Conservation (phyloP, 2,329 filamentous ascomycete species). For the Leptographium lundbergii region DNA sequence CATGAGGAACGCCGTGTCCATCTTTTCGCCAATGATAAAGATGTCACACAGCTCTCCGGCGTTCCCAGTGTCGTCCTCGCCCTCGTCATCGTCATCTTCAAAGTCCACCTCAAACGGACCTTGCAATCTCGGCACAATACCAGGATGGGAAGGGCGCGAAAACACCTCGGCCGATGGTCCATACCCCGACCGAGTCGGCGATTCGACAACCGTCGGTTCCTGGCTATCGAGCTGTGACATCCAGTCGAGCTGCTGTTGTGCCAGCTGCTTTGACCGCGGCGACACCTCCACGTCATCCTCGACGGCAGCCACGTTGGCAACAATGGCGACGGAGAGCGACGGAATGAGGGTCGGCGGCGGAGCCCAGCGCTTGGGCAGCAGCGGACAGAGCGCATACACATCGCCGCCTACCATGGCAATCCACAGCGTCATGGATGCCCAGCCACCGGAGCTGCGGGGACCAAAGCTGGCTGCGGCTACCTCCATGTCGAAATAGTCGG, state of each 20-base stretch:
- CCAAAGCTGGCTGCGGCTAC: slow-evolving; percentile 79
- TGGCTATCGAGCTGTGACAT: slow-evolving; percentile 54
- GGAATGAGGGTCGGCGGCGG: slow-evolving; percentile 65
- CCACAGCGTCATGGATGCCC: slow-evolving; percentile 95
- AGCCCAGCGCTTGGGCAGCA: slow-evolving; percentile 79
- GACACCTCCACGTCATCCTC: slow-evolving; percentile 46
- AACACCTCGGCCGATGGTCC: slow-evolving; percentile 44
- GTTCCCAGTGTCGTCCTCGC: slow-evolving; percentile 38
- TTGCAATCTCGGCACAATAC: slow-evolving; percentile 45
- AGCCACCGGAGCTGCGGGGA: slow-evolving; percentile 57
- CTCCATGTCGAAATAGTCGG: slow-evolving; percentile 86
- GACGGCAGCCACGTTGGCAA: slow-evolving; percentile 54
- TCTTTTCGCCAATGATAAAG: slow-evolving; percentile 47
- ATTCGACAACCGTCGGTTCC: slow-evolving; percentile 43
- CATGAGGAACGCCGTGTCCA: slow-evolving; percentile 48
- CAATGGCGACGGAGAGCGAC: slow-evolving; percentile 69
- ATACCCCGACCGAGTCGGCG: slow-evolving; percentile 14
- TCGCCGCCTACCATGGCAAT: slow-evolving; percentile 91
- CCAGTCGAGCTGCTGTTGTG: slow-evolving; percentile 54
- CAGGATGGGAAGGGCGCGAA: slow-evolving; percentile 42
- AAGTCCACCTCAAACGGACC: slow-evolving; percentile 48
- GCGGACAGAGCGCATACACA: slow-evolving; percentile 82
- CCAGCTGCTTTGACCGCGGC: slow-evolving; percentile 39
- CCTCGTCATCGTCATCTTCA: slow-evolving; percentile 32
- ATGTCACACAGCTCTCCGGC: slow-evolving; percentile 48